phyloP scores from a whole-genome alignment of 371 early-diverging fungal species.

The Lichtheimia hyalospora region DNA sequence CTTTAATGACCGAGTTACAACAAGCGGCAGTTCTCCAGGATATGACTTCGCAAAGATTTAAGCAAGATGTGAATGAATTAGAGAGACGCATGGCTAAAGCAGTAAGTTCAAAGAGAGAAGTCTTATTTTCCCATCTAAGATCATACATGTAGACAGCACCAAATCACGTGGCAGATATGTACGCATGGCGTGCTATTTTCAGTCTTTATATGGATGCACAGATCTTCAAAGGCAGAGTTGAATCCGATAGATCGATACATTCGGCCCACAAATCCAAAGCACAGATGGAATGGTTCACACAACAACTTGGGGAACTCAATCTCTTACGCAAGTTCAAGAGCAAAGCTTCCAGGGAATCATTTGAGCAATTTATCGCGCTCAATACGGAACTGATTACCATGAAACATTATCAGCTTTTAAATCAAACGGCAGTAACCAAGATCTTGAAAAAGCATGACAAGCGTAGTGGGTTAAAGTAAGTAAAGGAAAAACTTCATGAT shows the following conservation, averaged over 20 bases:
- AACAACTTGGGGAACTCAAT: constrained; percentile 41
- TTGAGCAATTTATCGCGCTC: constrained; percentile 62
- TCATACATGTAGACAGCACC: constrained; percentile 37
- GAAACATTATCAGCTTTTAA: constrained; percentile 71
- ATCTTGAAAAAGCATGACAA: constrained; percentile 88
- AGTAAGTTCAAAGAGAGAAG: constrained; percentile 23
- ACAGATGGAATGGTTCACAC: constrained; percentile 62
- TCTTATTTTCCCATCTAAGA: background rate
- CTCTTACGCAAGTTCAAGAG: constrained; percentile 36
- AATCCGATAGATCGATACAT: constrained; percentile 45
- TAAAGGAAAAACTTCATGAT: background rate
- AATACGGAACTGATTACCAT: constrained; percentile 69
- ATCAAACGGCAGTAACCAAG: constrained; percentile 78
- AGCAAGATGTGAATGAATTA: constrained; percentile 46
- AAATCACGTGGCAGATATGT: constrained; percentile 65
- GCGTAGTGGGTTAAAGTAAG: constrained; percentile 65
- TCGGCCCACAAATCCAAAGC: constrained; percentile 54
- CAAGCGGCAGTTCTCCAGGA: constrained; percentile 41
- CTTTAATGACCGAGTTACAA: constrained; percentile 49
- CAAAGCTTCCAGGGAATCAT: constrained; percentile 45
- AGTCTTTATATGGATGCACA: constrained; percentile 69
- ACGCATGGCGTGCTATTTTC: constrained; percentile 74
- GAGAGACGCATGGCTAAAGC: constrained; percentile 45
- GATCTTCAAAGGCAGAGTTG: constrained; percentile 59
- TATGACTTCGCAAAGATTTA: constrained; percentile 37